A percentile compares a stretch with the other conserved stretches of the same genome.
These are phyloP conservation scores for Caloboletus inedulis DNA, from an alignment of 1,284 basidiomycete species.

Conservation along the genomic window DNA sequence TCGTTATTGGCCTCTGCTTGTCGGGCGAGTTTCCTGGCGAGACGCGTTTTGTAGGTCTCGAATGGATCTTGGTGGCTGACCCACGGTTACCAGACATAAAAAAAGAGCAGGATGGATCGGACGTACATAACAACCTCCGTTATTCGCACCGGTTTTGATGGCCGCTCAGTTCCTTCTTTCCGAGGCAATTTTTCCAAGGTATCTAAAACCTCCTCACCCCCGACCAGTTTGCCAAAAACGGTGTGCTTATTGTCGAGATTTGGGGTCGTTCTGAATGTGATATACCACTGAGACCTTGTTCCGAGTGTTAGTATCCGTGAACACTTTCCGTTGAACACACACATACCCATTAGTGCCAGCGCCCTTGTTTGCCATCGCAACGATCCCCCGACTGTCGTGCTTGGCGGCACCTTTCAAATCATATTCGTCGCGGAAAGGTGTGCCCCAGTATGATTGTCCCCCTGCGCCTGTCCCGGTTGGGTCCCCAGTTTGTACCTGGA, in stretches of 20 bases:
- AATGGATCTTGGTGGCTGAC: conserved; percentile 80
- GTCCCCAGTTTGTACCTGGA: conserved; percentile 90
- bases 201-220: conserved; percentile 88
- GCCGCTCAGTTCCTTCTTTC: conserved; percentile 83
- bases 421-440: conserved; percentile 92
- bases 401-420: conserved; percentile 81
- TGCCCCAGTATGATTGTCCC: conserved; percentile 93
- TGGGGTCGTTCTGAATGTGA: conserved; percentile 80
- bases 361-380: conserved; percentile 94
- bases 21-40: conserved; percentile 70
- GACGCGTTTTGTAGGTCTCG: conserved; percentile 75
- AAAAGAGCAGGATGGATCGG: conserved; percentile 2
- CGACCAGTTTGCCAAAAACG: conserved; percentile 95
- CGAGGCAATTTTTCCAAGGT: conserved; percentile 79
- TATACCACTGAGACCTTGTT: conserved; percentile 82
- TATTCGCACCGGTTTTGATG: conserved; percentile 78
- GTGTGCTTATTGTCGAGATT: conserved; percentile 88
- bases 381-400: conserved; percentile 75
- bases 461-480: conserved; percentile 95
- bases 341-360: conserved; percentile 76
- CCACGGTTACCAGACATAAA: not conserved
- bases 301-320: conserved; percentile 2
- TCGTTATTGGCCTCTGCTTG: conserved; percentile 48
- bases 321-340: not conserved
- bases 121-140: conserved; percentile 73